Conservation (phyloP, 257 asterid species). For the Ilex aquifolium region DNA sequence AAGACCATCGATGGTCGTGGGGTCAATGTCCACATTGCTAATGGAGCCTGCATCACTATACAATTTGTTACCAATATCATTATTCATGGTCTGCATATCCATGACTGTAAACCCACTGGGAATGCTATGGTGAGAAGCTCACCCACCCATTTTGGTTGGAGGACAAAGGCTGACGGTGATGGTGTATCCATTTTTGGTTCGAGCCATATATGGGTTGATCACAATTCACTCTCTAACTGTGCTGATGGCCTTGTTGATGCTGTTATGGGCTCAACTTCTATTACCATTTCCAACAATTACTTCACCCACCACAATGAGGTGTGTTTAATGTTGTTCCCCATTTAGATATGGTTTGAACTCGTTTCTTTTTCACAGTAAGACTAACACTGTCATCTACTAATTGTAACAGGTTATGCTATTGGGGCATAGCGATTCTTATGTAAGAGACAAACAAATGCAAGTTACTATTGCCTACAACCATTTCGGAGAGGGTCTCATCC, state of each 20-base stretch:
- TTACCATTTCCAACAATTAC: conserved; percentile 80
- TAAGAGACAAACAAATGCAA: conserved; percentile 84
- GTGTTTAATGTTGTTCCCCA: conserved; percentile 1
- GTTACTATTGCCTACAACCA: conserved; percentile 87
- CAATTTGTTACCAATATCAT: conserved; percentile 73
- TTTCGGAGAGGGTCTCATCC: conserved; percentile 83
- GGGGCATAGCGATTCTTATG: conserved; percentile 86
- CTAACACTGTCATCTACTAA: conserved; percentile 6
- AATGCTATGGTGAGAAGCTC: conserved; percentile 95
- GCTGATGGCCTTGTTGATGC: conserved; percentile 96
- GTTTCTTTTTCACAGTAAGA: neutral
- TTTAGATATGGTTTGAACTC: conserved; percentile 1
- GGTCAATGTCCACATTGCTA: conserved; percentile 72
- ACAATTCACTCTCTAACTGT: conserved; percentile 76
- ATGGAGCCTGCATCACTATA: conserved; percentile 69
- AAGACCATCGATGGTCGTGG: conserved; percentile 95
- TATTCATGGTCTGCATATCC: conserved; percentile 77
- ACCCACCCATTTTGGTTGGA: conserved; percentile 73
- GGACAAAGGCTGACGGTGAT: conserved; percentile 95
- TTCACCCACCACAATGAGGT: conserved; percentile 94
- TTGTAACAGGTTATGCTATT: conserved; percentile 70
- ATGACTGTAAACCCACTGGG: conserved; percentile 79
- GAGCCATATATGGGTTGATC: conserved; percentile 87
- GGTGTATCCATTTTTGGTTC: conserved; percentile 78
- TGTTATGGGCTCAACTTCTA: conserved; percentile 88